phyloP scores from a whole-genome alignment of 2,329 filamentous ascomycete genomes.

The Emydomyces testavorans region DNA sequence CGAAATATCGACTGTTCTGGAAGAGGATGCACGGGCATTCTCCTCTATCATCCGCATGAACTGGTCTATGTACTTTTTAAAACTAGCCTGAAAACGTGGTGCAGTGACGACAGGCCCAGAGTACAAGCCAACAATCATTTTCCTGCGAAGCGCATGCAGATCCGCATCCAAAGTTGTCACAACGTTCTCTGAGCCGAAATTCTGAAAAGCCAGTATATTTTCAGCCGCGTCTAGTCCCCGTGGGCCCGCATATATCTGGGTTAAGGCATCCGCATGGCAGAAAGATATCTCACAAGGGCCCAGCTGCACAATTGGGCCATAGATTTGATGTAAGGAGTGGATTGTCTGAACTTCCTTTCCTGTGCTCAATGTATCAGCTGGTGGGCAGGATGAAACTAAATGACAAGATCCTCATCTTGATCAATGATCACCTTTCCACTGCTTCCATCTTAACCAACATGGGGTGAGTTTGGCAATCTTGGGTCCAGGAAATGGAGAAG shows the following conservation, averaged over 20 bases:
- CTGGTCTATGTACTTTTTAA: constrained; percentile 13
- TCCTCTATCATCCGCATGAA: constrained; percentile 14
- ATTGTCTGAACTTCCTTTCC: neutral
- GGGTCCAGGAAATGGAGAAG: constrained; percentile 17
- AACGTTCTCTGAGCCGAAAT: constrained; percentile 16
- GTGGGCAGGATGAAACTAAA: no score
- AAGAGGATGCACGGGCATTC: constrained; percentile 6
- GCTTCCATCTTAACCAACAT: constrained; percentile 14
- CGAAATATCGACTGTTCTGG: constrained; percentile 14
- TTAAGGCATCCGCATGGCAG: constrained; percentile 16
- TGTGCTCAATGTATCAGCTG: neutral
- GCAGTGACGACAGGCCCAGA: constrained; percentile 12
- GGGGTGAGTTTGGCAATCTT: constrained; percentile 15
- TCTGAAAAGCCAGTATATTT: constrained; percentile 12
- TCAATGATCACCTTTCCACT: constrained; percentile 11
- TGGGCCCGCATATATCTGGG: constrained; percentile 16
- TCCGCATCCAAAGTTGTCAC: constrained; percentile 16
- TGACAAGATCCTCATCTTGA: no score
- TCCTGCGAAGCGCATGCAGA: constrained; percentile 15
- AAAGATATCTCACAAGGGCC: constrained; percentile 15
- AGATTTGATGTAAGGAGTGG: constrained; percentile 13
- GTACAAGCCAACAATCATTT: constrained; percentile 14
- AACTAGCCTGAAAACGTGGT: constrained; percentile 9
- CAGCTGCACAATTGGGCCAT: constrained; percentile 16
- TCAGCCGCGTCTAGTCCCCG: constrained; percentile 12